phyloP scores from a whole-genome alignment of 1,139 yeast genomes.

The Trichomonascaceae sp. region DNA sequence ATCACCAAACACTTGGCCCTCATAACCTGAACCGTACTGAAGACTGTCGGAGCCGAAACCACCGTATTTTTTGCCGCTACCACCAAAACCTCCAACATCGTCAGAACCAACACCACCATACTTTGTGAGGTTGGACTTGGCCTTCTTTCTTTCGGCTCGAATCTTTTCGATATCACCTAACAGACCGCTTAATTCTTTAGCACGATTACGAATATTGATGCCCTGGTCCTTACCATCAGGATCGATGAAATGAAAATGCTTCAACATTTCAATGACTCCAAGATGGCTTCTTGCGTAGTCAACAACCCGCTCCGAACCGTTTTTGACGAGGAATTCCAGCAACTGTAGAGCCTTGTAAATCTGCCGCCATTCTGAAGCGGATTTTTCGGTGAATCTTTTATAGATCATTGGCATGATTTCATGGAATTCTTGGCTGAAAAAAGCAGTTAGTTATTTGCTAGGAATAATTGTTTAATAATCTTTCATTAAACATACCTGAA shows the following conservation, averaged over 20 bases:
- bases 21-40: constrained; percentile 29
- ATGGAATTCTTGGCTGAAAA: constrained; percentile 31
- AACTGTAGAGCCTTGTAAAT: constrained; percentile 89
- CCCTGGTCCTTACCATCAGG: constrained; percentile 96
- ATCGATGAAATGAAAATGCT: constrained; percentile 90
- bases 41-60: constrained; percentile 35
- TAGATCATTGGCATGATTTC: constrained; percentile 44
- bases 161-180: constrained; percentile 72
- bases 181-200: constrained; percentile 66
- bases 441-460: background rate
- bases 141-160: constrained; percentile 80
- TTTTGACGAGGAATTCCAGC: constrained; percentile 81
- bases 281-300: constrained; percentile 89
- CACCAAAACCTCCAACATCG: constrained; percentile 38
- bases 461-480: background rate
- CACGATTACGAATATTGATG: constrained; percentile 84
- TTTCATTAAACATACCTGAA: constrained; percentile 42
- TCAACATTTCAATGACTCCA: constrained; percentile 78
- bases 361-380: constrained; percentile 97
- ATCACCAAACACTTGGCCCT: constrained; percentile 64
- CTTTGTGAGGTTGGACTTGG: constrained; percentile 59
- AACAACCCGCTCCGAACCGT: constrained; percentile 91
- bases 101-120: constrained; percentile 36
- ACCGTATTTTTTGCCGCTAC: constrained; percentile 34
- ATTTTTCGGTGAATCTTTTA: constrained; percentile 81